Percentiles rank a stretch among this genome's conserved stretches.
These are phyloP conservation scores for Pythium myriotylum DNA, from an alignment of 352 stramenopile species.

Conservation along the genomic window DNA sequence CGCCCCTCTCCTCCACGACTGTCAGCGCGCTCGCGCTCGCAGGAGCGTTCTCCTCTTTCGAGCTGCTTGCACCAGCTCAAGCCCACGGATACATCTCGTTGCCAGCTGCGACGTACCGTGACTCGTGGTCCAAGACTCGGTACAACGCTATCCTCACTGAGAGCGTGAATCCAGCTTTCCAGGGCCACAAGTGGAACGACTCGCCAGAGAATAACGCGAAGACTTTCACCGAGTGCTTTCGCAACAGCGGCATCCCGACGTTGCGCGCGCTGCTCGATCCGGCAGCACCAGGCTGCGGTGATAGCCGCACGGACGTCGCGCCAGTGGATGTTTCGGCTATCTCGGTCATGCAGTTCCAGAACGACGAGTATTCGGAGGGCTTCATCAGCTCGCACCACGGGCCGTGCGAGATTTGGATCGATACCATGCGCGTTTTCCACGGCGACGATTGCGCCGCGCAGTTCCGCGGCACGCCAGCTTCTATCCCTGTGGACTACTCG, in stretches of 20 bases:
- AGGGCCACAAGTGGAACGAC: conserved; percentile 39
- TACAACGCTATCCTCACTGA: conserved; percentile 28
- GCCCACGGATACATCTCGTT: conserved; percentile 41
- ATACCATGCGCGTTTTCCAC: conserved; percentile 35
- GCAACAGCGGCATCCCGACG: conserved; percentile 15
- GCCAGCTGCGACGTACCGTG: conserved; percentile 30
- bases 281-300: conserved; percentile 30
- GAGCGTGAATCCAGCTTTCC: conserved; percentile 29
- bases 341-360: conserved; percentile 34
- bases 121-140: conserved; percentile 36
- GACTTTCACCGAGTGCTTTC: conserved; percentile 33
- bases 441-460: conserved; percentile 38
- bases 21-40: conserved; percentile 3
- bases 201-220: conserved; percentile 34
- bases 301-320: conserved; percentile 36
- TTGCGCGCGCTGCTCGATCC: conserved; percentile 31
- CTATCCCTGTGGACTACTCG: conserved; percentile 34
- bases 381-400: conserved; percentile 43
- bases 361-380: conserved; percentile 37
- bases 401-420: conserved; percentile 46
- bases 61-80: conserved; percentile 4
- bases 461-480: conserved; percentile 29
- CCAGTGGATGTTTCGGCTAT: conserved; percentile 31
- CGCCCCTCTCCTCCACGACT: not conserved
- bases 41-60: not conserved